A percentile compares a stretch with the other conserved stretches of the same genome.
phyloP scores from a whole-genome alignment of 257 asterid genomes.

The Solanum dulcamara region DNA sequence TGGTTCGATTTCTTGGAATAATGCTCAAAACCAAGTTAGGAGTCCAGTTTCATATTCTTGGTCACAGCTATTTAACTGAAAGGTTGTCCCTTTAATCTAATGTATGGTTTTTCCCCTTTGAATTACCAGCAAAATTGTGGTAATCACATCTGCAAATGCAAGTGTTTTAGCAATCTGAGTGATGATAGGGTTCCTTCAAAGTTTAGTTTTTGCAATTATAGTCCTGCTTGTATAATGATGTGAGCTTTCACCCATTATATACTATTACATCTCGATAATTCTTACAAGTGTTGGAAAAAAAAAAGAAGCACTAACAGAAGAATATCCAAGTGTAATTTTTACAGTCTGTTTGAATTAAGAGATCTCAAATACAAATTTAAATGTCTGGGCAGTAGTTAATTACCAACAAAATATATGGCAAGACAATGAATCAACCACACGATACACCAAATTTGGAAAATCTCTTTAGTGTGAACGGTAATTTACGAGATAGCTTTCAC shows the following conservation, averaged over 20 bases:
- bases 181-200: background rate
- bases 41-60: constrained; percentile 73
- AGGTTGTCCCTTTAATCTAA: background rate
- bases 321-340: too few relatives aligned
- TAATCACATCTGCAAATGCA: background rate
- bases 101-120: background rate
- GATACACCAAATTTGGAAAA: background rate
- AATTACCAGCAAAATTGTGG: background rate
- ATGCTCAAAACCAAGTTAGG: constrained; percentile 38
- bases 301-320: background rate
- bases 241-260: background rate
- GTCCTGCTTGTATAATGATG: background rate
- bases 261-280: background rate
- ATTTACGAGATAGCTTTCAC: too few relatives aligned
- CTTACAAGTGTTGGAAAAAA: background rate
- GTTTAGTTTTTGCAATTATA: background rate
- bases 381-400: too few relatives aligned
- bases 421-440: background rate
- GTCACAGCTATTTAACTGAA: constrained; percentile 12
- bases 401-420: background rate
- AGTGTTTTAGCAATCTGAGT: background rate
- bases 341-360: background rate
- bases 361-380: background rate
- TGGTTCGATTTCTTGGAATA: constrained; percentile 69
- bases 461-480: too few relatives aligned